Percentiles rank a stretch among this genome's conserved stretches.
Conservation (phyloP, 768 basidiomycete genomes). For the Rhodocollybia butyracea region DNA sequence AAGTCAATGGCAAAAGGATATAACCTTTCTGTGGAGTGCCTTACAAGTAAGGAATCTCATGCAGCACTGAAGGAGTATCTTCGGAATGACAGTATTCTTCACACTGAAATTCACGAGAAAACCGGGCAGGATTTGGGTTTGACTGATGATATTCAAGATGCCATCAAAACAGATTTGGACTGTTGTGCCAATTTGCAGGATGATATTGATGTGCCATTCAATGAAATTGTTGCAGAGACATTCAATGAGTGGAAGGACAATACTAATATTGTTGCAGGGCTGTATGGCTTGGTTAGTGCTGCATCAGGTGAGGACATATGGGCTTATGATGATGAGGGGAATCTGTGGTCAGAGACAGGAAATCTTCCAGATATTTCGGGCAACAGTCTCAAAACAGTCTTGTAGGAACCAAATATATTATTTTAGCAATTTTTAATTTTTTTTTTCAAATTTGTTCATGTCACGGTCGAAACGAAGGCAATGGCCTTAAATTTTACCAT, state of each 20-base stretch:
- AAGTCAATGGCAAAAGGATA: constrained; percentile 14
- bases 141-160: neutral
- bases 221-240: neutral
- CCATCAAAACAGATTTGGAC: neutral
- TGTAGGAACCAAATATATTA: neutral
- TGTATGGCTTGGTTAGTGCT: neutral
- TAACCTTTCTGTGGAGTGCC: constrained; percentile 14
- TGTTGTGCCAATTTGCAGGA: neutral
- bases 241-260: neutral
- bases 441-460: neutral
- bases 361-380: neutral
- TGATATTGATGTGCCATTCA: constrained; percentile 1
- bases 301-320: neutral
- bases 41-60: constrained; percentile 15
- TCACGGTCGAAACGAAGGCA: neutral
- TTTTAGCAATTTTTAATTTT: neutral
- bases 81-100: constrained; percentile 7
- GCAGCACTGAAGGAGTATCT: constrained; percentile 15
- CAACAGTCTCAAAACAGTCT: too few relatives aligned
- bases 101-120: constrained; percentile 13
- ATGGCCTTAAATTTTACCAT: neutral
- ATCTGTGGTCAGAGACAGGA: neutral
- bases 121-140: neutral
- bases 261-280: too few relatives aligned
- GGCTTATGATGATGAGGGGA: neutral